Evolutionary conservation across 257 asterid genomes (phyloP), one percentile per base, ranked within the genome.

Genomic region (Oldenlandia corymbosa): DNA sequence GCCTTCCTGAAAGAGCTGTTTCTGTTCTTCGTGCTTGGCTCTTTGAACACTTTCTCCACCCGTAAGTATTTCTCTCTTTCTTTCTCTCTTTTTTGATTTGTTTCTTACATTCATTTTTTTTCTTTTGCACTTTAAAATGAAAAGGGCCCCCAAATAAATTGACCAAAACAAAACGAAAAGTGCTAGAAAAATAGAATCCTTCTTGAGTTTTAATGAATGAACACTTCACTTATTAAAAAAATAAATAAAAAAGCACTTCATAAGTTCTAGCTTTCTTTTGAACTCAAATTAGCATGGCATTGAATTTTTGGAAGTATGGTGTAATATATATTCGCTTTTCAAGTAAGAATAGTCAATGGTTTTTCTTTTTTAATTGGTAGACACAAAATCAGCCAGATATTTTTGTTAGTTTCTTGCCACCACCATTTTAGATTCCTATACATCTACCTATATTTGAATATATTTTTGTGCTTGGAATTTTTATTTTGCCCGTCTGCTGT

Each of bases 41-140:
- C 49, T 91, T 91, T 74, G 98, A 91, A 52, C 98, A 91, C 85
- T 91, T 91, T 65, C 88, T 91, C 12, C 94, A 91, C 78, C 98
- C 98, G 97, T 90, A 82, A 42, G 14, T 18, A 34, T 34, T 9
- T 34, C 39, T 34, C 9, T 34, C 39, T 49, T 21, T 32, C 60
- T 28, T 26, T 48, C 47, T 39, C 34, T 34, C 9, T 34, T 34
- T 34, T 34, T 34, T 34, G 4, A 3, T 34, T 34, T 34, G 39
- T 4, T 34, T 34, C 9, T 9, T 34, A 34, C 9, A 3, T 34
- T 34, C 9, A 9, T 9, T 3, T 9, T 34, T 34, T 7, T n/a
- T 43, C 5, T 43, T 43, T 45, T 45, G 3, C 17, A 45, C 5
- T 17, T 42, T 18, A 45, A 17, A 45, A 17, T 0, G 50, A 0